Evolutionary conservation across 805 yeast genomes (phyloP).

Genomic region (Lipomyces chichibuensis): DNA sequence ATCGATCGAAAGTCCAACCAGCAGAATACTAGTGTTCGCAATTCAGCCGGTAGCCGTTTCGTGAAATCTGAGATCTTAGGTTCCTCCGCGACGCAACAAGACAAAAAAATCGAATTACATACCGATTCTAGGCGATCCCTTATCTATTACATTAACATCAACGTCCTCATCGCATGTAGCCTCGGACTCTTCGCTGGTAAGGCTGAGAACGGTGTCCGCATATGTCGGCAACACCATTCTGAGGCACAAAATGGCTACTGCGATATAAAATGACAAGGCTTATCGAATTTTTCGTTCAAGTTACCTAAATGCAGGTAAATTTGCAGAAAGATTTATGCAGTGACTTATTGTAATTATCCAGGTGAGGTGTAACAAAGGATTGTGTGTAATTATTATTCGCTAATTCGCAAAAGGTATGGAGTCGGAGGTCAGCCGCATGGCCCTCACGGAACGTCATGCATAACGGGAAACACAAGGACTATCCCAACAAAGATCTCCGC

Average conservation of each 20-base stretch:
- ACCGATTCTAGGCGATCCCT: not conserved
- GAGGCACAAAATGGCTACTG: not conserved
- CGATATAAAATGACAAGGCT: not conserved
- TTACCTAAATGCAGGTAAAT: not conserved
- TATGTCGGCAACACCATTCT: not conserved
- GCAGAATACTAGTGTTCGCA: constrained; percentile 26
- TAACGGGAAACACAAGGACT: not conserved
- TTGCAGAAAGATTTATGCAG: not conserved
- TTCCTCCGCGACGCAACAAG: not conserved
- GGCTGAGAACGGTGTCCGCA: not conserved
- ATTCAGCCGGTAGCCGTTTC: constrained; percentile 27
- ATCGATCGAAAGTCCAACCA: constrained; percentile 16
- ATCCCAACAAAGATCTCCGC: not conserved
- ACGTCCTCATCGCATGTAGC: not conserved
- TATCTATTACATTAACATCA: not conserved
- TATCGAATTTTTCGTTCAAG: not conserved
- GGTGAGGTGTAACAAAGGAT: not conserved
- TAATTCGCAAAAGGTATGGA: no score
- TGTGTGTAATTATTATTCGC: no score
- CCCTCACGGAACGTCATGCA: no score
- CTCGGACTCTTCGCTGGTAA: not conserved
- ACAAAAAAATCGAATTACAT: not conserved
- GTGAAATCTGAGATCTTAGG: constrained; percentile 6
- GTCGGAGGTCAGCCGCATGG: not conserved
- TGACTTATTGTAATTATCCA: not conserved